Evolutionary conservation across 768 basidiomycete genomes (phyloP), one percentile per base, ranked within the genome.

Genomic region (Gautieria morchelliformis): DNA sequence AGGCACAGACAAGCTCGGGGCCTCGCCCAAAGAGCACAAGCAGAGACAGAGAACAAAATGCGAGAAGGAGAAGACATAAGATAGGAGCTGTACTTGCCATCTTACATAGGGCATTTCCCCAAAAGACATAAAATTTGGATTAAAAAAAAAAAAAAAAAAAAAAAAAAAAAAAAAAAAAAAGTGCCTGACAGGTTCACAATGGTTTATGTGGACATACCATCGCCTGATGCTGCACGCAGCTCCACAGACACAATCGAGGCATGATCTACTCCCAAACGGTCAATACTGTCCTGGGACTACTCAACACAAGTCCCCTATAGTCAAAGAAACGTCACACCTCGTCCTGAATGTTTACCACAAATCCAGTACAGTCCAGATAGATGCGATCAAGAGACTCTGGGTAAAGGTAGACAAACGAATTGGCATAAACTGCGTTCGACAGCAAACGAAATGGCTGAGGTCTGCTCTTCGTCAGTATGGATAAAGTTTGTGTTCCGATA

Each of bases 331-430:
- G 24, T 7, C 51, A 15, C 32, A 52, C 51, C 37, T 19, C 51
- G 4, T 52, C 51, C 32, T 52, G 51, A 35, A 52, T 19, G 51
- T 52, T 52, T 19, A 52, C 51, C 19, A 52, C 37, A 39, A 52
- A 52, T 5, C 51, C 51, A 15, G 5, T 40, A 32, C 51, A 30
- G 37, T 52, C 51, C 6, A 52, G 12, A 20, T 52, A 52, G 37
- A 52, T 39, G 4, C 32, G 15, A 39, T 52, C 30, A 14, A 32
- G 37, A 52, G 51, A 32, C 19, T 33, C 4, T 17, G 30, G 30
- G 19, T 52, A 32, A 14, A 33, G 5, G 22, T 35, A 52, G 10
- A 40, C 37, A 20, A 35, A 5, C 9, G 51, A 35, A 19, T 52
- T 52, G 5, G 51, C 51, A 17, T 35, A 32, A 5, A 52, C 15